phyloP scores from a whole-genome alignment of 2,329 filamentous ascomycete species.

The Colletotrichum sansevieriae region DNA sequence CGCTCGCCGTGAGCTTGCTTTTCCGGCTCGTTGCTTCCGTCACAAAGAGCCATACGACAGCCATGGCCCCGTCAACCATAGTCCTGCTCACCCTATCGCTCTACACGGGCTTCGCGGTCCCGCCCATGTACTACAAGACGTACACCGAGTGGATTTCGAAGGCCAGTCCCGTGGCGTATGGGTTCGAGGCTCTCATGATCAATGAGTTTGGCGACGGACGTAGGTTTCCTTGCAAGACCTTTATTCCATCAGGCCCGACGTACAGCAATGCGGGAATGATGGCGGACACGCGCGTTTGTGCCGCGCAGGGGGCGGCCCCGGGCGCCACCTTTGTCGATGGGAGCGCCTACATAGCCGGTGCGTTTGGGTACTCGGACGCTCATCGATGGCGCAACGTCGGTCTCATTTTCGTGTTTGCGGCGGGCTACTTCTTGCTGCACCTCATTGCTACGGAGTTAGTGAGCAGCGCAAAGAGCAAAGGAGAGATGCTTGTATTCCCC shows the following conservation, averaged over 20 bases:
- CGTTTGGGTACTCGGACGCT: constrained; percentile 23
- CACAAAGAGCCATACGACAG: constrained; percentile 59
- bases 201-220: constrained; percentile 37
- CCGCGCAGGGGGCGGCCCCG: constrained; percentile 13
- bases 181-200: constrained; percentile 36
- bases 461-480: constrained; percentile 24
- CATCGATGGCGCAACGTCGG: constrained; percentile 36
- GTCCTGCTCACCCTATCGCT: constrained; percentile 30
- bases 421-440: constrained; percentile 19
- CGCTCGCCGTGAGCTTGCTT: constrained; percentile 72
- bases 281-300: constrained; percentile 26
- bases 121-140: constrained; percentile 25
- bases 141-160: constrained; percentile 35
- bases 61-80: constrained; percentile 30
- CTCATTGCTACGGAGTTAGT: constrained; percentile 35
- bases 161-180: constrained; percentile 34
- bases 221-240: constrained; percentile 25
- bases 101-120: constrained; percentile 38
- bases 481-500: constrained; percentile 38
- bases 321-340: constrained; percentile 29
- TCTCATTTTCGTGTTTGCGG: constrained; percentile 27
- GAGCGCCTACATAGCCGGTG: constrained; percentile 20
- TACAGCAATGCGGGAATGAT: constrained; percentile 41
- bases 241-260: constrained; percentile 26
- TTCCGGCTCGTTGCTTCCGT: constrained; percentile 77